Percentiles rank a stretch among this genome's conserved stretches.
Conservation (phyloP, 768 basidiomycete species). For the Gyrodon lividus region DNA sequence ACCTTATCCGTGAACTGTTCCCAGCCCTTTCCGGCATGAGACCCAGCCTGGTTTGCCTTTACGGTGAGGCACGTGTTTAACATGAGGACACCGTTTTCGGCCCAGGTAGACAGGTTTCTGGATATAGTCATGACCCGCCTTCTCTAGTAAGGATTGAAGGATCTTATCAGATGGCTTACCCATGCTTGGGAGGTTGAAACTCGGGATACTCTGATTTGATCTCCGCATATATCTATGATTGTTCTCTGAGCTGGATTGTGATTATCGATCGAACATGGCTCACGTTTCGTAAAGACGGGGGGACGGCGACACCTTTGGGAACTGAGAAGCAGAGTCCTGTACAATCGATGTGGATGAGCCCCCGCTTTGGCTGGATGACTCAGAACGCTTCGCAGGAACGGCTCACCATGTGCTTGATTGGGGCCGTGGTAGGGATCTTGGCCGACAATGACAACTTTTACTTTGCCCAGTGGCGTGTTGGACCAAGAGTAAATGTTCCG, state of each 20-base stretch:
- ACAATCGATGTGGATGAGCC: conserved; percentile 5
- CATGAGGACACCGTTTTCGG: conserved; percentile 82
- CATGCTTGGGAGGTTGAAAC: conserved; percentile 79
- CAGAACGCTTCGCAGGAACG: conserved; percentile 1
- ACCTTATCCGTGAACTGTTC: conserved; percentile 86
- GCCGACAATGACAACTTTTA: conserved; percentile 86
- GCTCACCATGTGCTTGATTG: conserved; percentile 81
- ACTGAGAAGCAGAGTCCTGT: conserved; percentile 89
- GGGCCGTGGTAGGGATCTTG: conserved; percentile 86
- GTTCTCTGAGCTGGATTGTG: conserved; percentile 11
- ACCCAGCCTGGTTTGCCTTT: conserved; percentile 67
- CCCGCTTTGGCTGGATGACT: conserved; percentile 4
- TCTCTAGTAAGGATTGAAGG: conserved; percentile 2
- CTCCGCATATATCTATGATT: conserved; percentile 78
- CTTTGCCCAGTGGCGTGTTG: conserved; percentile 77
- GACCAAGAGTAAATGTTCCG: conserved; percentile 91
- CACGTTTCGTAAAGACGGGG: conserved; percentile 84
- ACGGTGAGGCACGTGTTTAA: conserved; percentile 94
- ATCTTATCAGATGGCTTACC: conserved; percentile 49
- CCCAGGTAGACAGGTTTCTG: conserved; percentile 82
- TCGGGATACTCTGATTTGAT: conserved; percentile 78
- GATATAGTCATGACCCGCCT: conserved; percentile 5
- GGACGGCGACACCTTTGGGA: conserved; percentile 67
- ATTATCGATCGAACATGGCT: conserved; percentile 25
- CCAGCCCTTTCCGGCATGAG: conserved; percentile 88